phyloP scores from a whole-genome alignment of 2,329 filamentous ascomycete genomes.

The Alternaria sp. region DNA sequence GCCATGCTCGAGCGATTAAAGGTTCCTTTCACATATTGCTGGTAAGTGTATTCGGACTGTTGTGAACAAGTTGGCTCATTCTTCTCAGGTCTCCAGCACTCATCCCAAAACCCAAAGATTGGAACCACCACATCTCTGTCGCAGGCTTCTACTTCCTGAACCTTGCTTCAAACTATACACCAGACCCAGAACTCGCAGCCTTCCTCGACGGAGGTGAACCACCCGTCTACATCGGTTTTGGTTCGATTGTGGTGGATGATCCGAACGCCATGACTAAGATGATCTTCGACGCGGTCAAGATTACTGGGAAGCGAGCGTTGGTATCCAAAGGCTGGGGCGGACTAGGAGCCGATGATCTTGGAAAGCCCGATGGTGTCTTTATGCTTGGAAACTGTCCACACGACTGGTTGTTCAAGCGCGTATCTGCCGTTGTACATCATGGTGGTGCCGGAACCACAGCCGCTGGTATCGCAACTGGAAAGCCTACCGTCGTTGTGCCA shows the following conservation, averaged over 20 bases:
- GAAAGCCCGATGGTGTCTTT: conserved; percentile 76
- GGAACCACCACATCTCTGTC: conserved; percentile 53
- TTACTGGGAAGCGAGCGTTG: conserved; percentile 75
- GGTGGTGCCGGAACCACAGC: conserved; percentile 89
- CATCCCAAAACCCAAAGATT: conserved; percentile 59
- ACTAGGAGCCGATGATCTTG: conserved; percentile 71
- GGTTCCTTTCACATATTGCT: conserved; percentile 90
- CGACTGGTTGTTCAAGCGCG: conserved; percentile 85
- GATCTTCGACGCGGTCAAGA: conserved; percentile 55
- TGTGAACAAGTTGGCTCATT: not conserved
- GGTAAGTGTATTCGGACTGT: conserved; percentile 56
- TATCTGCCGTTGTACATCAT: conserved; percentile 85
- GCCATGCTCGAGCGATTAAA: conserved; percentile 77
- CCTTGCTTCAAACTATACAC: conserved; percentile 52
- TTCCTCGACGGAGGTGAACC: conserved; percentile 53
- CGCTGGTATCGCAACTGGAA: conserved; percentile 80
- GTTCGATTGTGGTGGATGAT: conserved; percentile 55
- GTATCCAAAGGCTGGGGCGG: conserved; percentile 92
- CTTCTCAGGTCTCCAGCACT: conserved; percentile 49
- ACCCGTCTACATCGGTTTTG: conserved; percentile 55
- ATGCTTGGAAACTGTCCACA: conserved; percentile 88
- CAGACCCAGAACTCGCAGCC: conserved; percentile 50
- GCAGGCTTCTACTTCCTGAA: conserved; percentile 54
- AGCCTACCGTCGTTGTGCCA: conserved; percentile 82
- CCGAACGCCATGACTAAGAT: conserved; percentile 54